Percentiles rank a stretch among this genome's conserved stretches.
These are phyloP conservation scores for Cyanidium caldarium DNA, from an alignment of 23 red algal genomes.

Conservation along the genomic window DNA sequence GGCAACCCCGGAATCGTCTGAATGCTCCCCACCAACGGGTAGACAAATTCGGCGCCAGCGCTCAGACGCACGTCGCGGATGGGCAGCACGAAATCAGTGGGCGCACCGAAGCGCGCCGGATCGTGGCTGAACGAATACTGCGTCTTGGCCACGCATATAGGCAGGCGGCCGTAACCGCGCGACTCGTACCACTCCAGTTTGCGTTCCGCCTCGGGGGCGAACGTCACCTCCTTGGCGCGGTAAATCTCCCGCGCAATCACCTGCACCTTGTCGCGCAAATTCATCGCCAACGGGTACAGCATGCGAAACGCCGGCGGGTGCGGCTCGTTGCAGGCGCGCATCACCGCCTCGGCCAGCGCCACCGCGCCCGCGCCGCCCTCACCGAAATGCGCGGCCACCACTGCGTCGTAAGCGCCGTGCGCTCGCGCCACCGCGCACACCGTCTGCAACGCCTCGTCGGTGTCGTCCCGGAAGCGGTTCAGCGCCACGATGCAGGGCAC, in stretches of 20 bases:
- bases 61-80: slow-evolving; percentile 70
- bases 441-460: slow-evolving; percentile 42
- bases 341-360: slow-evolving; percentile 51
- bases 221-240: slow-evolving; percentile 58
- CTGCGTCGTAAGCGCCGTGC: slow-evolving; percentile 82
- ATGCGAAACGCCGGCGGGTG: slow-evolving; percentile 18
- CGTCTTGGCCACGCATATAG: slow-evolving; percentile 94
- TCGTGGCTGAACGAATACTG: slow-evolving; percentile 88
- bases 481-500: slow-evolving; percentile 71
- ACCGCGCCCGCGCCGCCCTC: slow-evolving; percentile 77
- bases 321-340: slow-evolving; percentile 30
- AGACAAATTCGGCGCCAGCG: slow-evolving; percentile 91
- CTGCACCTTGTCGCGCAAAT: slow-evolving; percentile 51
- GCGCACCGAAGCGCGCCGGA: slow-evolving; percentile 56
- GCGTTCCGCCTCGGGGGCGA: slow-evolving; percentile 26
- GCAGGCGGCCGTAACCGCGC: slow-evolving; percentile 63
- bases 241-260: slow-evolving; percentile 59
- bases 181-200: slow-evolving; percentile 46
- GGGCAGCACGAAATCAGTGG: slow-evolving; percentile 57
- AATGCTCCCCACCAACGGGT: slow-evolving; percentile 59
- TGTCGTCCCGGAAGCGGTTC: slow-evolving; percentile 67
- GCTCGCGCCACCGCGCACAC: slow-evolving; percentile 34
- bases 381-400: slow-evolving; percentile 73
- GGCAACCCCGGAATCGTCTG: slow-evolving; percentile 97
- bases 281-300: slow-evolving; percentile 33